Conservation (phyloP, 345 rosid genomes). For the Brassica nigra region DNA sequence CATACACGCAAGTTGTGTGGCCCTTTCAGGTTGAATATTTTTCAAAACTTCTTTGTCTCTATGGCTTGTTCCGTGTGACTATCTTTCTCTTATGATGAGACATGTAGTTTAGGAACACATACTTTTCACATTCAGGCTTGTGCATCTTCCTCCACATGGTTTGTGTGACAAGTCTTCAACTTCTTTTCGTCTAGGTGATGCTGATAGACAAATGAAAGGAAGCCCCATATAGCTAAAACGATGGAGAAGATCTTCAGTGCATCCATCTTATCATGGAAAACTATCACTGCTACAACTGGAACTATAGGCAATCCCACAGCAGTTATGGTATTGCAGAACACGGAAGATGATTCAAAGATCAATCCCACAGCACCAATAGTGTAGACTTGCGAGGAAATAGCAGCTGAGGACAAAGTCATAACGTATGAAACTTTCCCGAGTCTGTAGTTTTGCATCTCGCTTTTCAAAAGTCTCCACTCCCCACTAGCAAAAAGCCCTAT, state of each 20-base stretch:
- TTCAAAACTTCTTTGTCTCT: not conserved
- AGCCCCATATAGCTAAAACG: conserved; percentile 61
- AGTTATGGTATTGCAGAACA: conserved; percentile 33
- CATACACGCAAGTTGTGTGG: conserved; percentile 15
- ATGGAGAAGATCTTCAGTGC: conserved; percentile 61
- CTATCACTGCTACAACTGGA: conserved; percentile 36
- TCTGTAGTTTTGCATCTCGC: conserved; percentile 51
- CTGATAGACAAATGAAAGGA: conserved; percentile 59
- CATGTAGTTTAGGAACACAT: conserved; percentile 16
- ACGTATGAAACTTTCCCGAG: conserved; percentile 53
- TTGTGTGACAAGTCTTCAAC: conserved; percentile 10
- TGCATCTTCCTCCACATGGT: conserved; percentile 20
- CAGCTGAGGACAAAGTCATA: conserved; percentile 46
- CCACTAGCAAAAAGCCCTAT: conserved; percentile 60
- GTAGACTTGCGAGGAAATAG: conserved; percentile 51
- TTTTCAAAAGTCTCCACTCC: conserved; percentile 47
- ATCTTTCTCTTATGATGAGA: conserved; percentile 29
- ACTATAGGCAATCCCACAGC: conserved; percentile 54
- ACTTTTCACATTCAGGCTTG: not conserved
- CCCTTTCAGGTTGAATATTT: not conserved
- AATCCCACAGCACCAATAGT: conserved; percentile 45
- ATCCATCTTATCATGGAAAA: conserved; percentile 59
- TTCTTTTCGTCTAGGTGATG: conserved; percentile 52
- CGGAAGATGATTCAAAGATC: conserved; percentile 25
- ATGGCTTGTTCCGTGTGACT: conserved; percentile 10